These are phyloP conservation scores for Russula sp. DNA, from an alignment of 768 basidiomycete species.

Conservation along the genomic window DNA sequence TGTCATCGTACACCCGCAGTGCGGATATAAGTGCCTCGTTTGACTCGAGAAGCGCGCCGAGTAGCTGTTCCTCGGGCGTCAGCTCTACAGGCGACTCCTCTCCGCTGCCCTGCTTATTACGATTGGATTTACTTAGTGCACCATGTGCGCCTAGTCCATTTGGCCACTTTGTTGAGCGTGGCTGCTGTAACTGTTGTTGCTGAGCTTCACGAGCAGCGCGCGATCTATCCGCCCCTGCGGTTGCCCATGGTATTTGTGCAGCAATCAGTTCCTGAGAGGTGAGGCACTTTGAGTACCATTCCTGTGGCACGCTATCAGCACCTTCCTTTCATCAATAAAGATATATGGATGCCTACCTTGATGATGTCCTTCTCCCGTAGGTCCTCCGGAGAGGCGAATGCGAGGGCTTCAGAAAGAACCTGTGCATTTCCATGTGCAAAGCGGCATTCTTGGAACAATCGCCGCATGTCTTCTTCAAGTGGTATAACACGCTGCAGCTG, in stretches of 20 bases:
- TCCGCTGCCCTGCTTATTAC: constrained; percentile 2
- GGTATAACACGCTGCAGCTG: constrained; percentile 44
- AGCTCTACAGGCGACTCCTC: constrained; percentile 32
- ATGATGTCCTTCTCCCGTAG: constrained; percentile 57
- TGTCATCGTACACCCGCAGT: constrained; percentile 68
- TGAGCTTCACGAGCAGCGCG: constrained; percentile 28
- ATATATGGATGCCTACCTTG: constrained; percentile 37
- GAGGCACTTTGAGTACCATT: constrained; percentile 74
- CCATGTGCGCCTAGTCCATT: neutral
- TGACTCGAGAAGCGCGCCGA: constrained; percentile 65
- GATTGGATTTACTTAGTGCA: neutral
- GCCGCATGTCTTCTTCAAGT: constrained; percentile 75
- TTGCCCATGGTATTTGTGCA: constrained; percentile 89
- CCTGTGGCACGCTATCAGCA: constrained; percentile 39
- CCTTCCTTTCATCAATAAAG: neutral
- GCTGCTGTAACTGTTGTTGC: constrained; percentile 16
- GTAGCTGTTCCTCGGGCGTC: constrained; percentile 68
- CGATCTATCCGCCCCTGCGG: constrained; percentile 70
- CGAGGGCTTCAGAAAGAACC: constrained; percentile 63
- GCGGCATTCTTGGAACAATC: constrained; percentile 79
- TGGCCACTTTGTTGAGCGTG: constrained; percentile 12
- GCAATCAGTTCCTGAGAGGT: constrained; percentile 78
- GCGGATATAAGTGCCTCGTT: constrained; percentile 65
- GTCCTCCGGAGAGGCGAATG: constrained; percentile 63
- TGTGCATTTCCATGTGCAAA: constrained; percentile 77